Percentiles rank a stretch among this genome's conserved stretches.
These are phyloP conservation scores for Pyrenophora tritici-repentis DNA, from an alignment of 2,329 filamentous ascomycete genomes.

Conservation along the genomic window DNA sequence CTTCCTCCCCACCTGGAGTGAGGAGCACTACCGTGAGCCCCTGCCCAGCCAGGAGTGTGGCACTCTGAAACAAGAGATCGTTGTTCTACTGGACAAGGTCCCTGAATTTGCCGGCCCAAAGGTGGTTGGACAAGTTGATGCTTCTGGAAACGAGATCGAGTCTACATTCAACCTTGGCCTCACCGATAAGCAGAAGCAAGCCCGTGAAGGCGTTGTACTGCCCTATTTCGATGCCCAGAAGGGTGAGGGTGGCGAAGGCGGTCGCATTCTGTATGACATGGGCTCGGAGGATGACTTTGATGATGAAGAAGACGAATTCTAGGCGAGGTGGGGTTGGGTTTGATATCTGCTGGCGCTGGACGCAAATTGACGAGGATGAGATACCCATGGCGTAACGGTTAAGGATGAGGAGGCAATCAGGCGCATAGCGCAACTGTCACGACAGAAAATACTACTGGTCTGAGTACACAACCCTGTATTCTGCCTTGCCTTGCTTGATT, in stretches of 20 bases:
- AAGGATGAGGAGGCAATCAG: background rate
- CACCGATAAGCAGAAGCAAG: constrained; percentile 86
- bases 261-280: constrained; percentile 95
- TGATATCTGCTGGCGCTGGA: background rate
- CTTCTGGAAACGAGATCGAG: constrained; percentile 35
- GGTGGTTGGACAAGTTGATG: constrained; percentile 31
- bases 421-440: background rate
- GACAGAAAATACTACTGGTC: no score
- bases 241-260: constrained; percentile 76
- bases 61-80: constrained; percentile 55
- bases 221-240: constrained; percentile 97
- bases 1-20: constrained; percentile 49
- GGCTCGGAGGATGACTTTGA: constrained; percentile 96
- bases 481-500: no score
- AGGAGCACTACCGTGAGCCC: constrained; percentile 25
- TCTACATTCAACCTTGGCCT: constrained; percentile 86
- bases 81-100: constrained; percentile 75
- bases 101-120: constrained; percentile 45
- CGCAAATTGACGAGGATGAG: background rate
- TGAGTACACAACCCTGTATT: background rate
- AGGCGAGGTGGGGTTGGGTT: constrained; percentile 2
- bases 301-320: constrained; percentile 93
- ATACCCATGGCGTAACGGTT: constrained; percentile 18
- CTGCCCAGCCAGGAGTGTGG: constrained; percentile 19
- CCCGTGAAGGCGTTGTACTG: constrained; percentile 85